Evolutionary conservation across 805 yeast species (phyloP).

Genomic region (Myxozyma monticola): DNA sequence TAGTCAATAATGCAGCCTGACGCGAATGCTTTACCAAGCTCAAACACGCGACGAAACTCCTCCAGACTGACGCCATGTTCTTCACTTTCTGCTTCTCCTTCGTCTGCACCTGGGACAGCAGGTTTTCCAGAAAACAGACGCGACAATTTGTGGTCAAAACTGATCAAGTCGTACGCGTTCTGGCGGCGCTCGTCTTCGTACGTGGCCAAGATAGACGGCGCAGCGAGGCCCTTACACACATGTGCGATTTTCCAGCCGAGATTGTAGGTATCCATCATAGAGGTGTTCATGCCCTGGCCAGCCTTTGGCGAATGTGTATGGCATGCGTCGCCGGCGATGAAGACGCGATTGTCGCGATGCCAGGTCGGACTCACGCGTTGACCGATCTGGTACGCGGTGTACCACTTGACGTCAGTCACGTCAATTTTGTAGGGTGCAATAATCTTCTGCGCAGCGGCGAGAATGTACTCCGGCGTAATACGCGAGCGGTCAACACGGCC

Average conservation of each 20-base stretch:
- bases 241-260: conserved; percentile 41
- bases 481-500: conserved; percentile 39
- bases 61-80: conserved; percentile 36
- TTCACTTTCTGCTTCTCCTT: not conserved
- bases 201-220: conserved; percentile 35
- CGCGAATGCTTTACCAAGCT: conserved; percentile 38
- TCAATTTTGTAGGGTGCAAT: conserved; percentile 35
- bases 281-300: conserved; percentile 42
- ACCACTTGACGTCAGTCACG: conserved; percentile 33
- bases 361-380: conserved; percentile 40
- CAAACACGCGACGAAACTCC: conserved; percentile 38
- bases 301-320: conserved; percentile 38
- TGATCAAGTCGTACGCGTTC: conserved; percentile 40
- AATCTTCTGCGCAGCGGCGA: conserved; percentile 34
- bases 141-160: conserved; percentile 39
- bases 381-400: conserved; percentile 32
- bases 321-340: conserved; percentile 4
- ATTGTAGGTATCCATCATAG: conserved; percentile 38
- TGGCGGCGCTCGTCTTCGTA: conserved; percentile 39
- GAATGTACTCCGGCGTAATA: conserved; percentile 40
- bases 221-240: conserved; percentile 39
- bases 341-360: conserved; percentile 32
- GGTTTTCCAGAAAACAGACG: conserved; percentile 40
- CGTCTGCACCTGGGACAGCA: conserved; percentile 20
- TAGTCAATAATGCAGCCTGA: conserved; percentile 40